Evolutionary conservation across 306 rosid genomes (phyloP).

Genomic region (Luffa acutangula): DNA sequence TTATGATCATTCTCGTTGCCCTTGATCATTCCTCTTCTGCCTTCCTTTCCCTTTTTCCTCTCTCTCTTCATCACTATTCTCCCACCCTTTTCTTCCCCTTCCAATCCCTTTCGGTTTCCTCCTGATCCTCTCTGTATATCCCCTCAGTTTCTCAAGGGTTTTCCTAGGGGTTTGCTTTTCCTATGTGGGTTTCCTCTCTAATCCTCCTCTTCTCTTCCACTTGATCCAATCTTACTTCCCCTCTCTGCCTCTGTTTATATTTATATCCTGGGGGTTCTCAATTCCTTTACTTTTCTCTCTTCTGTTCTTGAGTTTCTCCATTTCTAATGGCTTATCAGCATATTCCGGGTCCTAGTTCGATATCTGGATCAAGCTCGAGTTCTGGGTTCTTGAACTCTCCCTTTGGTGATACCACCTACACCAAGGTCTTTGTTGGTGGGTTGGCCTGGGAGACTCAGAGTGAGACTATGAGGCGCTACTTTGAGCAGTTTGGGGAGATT

Average conservation of each 20-base stretch:
- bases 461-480: conserved; percentile 78
- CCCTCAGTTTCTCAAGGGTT: neutral
- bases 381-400: conserved; percentile 70
- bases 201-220: neutral
- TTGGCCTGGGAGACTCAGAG: conserved; percentile 97
- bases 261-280: neutral
- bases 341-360: conserved; percentile 59
- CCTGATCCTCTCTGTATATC: neutral
- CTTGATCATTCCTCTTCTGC: neutral
- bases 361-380: conserved; percentile 85
- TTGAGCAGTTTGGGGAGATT: conserved; percentile 78
- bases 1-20: neutral
- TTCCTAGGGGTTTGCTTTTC: conserved; percentile 1
- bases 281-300: neutral
- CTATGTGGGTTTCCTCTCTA: conserved; percentile 1
- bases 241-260: neutral
- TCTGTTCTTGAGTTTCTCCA: neutral
- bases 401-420: conserved; percentile 86
- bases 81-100: neutral
- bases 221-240: neutral
- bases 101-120: neutral
- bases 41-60: neutral
- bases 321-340: conserved; percentile 65
- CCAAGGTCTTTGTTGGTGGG: conserved; percentile 94
- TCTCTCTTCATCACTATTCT: neutral